Conservation (phyloP, 139 green algal species). For the Pseudopediastrum boryanum region DNA sequence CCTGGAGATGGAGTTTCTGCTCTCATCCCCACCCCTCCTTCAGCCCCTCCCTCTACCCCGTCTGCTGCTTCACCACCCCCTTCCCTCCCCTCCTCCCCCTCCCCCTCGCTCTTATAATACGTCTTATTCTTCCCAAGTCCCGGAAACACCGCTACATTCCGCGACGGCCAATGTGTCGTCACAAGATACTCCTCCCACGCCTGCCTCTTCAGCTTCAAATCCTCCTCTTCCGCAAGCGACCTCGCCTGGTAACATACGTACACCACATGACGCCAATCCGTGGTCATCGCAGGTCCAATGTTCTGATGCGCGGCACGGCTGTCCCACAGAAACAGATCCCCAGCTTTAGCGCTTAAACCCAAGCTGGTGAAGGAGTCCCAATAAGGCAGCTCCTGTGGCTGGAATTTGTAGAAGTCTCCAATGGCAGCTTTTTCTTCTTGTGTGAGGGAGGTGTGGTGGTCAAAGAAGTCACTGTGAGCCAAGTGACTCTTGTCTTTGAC, state of each 20-base stretch:
- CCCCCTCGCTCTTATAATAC: no score
- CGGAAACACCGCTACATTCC: neutral
- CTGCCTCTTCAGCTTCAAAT: conserved; percentile 5
- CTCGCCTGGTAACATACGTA: conserved; percentile 8
- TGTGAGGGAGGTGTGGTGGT: conserved; percentile 1
- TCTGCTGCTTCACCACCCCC: no score
- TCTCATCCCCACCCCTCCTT: no score
- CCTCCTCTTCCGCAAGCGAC: neutral
- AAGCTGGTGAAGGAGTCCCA: neutral
- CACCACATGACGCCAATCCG: conserved; percentile 4
- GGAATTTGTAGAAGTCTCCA: neutral
- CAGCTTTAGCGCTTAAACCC: neutral
- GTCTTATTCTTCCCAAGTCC: neutral
- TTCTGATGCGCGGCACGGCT: conserved; percentile 12
- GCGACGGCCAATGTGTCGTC: conserved; percentile 8
- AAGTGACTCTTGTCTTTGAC: conserved; percentile 16
- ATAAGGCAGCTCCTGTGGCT: no score
- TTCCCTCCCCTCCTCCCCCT: no score
- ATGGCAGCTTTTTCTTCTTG: neutral
- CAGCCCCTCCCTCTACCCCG: no score
- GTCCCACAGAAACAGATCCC: conserved; percentile 11
- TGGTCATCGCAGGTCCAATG: conserved; percentile 4
- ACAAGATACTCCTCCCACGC: neutral
- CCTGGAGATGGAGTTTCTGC: no score
- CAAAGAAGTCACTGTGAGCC: neutral